Conservation (phyloP, 179 eudicot genomes). For the Sideroxylon spinosum region DNA sequence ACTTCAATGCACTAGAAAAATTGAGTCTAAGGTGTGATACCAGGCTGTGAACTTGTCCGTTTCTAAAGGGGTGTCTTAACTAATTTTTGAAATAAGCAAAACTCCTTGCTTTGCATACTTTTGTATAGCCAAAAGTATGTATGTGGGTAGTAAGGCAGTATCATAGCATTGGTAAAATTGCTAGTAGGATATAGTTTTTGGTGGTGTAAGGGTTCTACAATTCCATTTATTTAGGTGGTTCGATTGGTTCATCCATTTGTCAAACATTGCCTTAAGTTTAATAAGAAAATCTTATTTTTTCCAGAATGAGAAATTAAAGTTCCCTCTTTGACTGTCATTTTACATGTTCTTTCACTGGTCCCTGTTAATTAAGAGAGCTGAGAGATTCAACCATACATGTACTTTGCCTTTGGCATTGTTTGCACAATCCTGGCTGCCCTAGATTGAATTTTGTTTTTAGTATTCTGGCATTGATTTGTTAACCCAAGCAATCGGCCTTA, state of each 20-base stretch:
- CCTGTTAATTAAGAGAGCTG: background rate
- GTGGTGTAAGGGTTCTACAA: background rate
- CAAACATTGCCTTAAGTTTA: background rate
- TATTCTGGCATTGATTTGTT: background rate
- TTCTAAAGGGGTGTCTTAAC: too few species aligned
- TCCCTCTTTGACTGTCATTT: background rate
- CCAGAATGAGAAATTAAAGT: background rate
- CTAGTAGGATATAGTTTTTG: background rate
- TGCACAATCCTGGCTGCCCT: constrained; percentile 1
- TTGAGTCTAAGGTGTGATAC: too few species aligned
- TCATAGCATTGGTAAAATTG: too few species aligned
- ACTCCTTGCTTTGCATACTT: background rate
- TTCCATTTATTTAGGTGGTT: background rate
- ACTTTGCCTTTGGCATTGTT: background rate
- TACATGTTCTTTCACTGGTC: background rate
- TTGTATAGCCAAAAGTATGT: background rate
- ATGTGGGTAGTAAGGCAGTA: background rate
- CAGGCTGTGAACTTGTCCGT: too few species aligned
- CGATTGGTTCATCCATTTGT: background rate
- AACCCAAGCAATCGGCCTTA: background rate
- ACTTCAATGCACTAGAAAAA: too few species aligned
- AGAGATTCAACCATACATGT: background rate
- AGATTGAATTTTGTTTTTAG: background rate
- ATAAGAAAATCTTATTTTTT: background rate
- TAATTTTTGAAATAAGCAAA: background rate